These are phyloP conservation scores for Flaveria sonorensis DNA, from an alignment of 129 eudicot species.

Conservation along the genomic window DNA sequence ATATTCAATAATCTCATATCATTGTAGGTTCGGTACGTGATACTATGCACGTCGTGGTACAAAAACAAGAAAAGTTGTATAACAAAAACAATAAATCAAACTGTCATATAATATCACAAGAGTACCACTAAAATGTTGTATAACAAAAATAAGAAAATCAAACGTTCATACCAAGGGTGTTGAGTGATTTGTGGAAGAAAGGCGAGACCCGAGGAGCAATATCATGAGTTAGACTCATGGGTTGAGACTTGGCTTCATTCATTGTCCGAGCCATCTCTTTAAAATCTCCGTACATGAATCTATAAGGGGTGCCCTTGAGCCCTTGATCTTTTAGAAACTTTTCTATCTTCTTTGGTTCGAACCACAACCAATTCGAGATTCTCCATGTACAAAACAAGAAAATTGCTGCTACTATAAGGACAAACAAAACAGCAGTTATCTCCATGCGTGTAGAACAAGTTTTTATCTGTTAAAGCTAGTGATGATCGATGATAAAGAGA, in stretches of 20 bases:
- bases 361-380: constrained; percentile 47
- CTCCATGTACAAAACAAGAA: constrained; percentile 39
- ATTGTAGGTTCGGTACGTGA: no score
- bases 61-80: no score
- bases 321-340: constrained; percentile 60
- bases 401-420: constrained; percentile 16
- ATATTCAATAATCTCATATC: no score
- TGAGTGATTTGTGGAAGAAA: constrained; percentile 45
- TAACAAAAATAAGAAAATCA: not conserved
- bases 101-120: not conserved
- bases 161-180: constrained; percentile 40
- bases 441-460: constrained; percentile 6
- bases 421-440: not conserved
- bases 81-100: not conserved
- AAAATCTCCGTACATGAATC: constrained; percentile 50
- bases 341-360: constrained; percentile 53
- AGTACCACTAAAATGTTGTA: not conserved
- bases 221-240: constrained; percentile 47
- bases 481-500: not conserved
- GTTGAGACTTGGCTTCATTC: constrained; percentile 40
- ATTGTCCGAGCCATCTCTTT: constrained; percentile 45
- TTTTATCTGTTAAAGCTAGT: not conserved
- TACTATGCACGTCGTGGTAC: no score
- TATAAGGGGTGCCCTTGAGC: constrained; percentile 51
- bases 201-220: constrained; percentile 46